These are phyloP conservation scores for Curvularia verruculosa DNA, from an alignment of 2,329 filamentous ascomycete species.

Conservation along the genomic window DNA sequence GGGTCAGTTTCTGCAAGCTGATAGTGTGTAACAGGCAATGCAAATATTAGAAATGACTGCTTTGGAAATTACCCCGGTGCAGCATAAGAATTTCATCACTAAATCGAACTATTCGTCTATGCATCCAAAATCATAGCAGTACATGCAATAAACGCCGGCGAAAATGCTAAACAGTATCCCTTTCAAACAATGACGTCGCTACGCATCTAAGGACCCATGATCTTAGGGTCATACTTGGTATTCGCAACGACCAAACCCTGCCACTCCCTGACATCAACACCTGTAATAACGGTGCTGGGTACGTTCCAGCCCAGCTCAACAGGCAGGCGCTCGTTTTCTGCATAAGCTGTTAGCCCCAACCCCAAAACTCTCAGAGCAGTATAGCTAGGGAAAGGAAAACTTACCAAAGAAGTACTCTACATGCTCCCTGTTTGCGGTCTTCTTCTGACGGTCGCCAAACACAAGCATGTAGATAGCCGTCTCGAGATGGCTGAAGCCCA, in stretches of 20 bases:
- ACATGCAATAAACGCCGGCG: background rate
- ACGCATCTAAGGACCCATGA: background rate
- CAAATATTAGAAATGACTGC: no score
- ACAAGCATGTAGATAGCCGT: constrained; percentile 6
- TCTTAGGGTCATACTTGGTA: background rate
- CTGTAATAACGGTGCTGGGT: background rate
- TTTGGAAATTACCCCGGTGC: no score
- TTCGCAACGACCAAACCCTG: background rate
- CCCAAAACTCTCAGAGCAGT: background rate
- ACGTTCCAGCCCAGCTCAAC: constrained; percentile 4
- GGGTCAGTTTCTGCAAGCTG: no score
- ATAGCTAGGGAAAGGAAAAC: background rate
- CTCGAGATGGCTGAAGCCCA: background rate
- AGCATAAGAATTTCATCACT: background rate
- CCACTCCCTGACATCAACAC: background rate
- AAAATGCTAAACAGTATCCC: background rate
- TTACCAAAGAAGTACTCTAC: constrained; percentile 6
- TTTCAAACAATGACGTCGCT: background rate
- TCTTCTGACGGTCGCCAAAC: constrained; percentile 1
- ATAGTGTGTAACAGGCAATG: no score
- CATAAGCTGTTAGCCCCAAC: background rate
- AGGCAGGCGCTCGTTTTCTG: constrained; percentile 9
- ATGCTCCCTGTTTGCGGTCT: background rate
- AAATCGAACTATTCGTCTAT: background rate
- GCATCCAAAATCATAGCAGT: background rate